Conservation (phyloP, 2,329 filamentous ascomycete genomes). For the Fusarium paranaense region DNA sequence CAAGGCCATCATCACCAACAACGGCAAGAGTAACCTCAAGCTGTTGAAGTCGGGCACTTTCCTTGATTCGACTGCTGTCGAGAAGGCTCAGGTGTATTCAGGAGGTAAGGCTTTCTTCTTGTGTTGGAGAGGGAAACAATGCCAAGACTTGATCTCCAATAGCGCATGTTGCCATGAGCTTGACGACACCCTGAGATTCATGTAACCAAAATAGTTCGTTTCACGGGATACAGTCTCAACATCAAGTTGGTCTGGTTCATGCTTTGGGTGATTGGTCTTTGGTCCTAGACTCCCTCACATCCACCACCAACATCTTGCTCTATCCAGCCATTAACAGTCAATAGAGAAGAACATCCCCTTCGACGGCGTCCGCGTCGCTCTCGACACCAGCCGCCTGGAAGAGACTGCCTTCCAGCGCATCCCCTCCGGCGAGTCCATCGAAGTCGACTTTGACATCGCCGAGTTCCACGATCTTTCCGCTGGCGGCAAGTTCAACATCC, state of each 20-base stretch:
- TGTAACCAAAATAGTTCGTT: neutral
- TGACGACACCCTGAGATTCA: neutral
- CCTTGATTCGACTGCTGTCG: slow-evolving; percentile 62
- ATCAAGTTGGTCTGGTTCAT: neutral
- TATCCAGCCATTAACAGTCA: neutral
- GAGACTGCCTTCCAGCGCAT: slow-evolving; percentile 64
- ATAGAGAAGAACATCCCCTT: slow-evolving; percentile 59
- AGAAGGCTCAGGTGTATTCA: slow-evolving; percentile 64
- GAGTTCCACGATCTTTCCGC: slow-evolving; percentile 64
- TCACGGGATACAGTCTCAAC: neutral
- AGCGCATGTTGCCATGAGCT: neutral
- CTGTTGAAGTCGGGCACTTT: slow-evolving; percentile 66
- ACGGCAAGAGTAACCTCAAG: slow-evolving; percentile 60
- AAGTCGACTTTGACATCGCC: slow-evolving; percentile 66
- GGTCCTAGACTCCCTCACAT: no score
- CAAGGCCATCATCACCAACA: slow-evolving; percentile 66
- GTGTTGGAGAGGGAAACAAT: neutral
- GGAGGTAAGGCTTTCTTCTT: slow-evolving; percentile 48
- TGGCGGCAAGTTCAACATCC: slow-evolving; percentile 67
- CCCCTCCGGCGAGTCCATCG: slow-evolving; percentile 60
- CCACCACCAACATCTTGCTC: neutral
- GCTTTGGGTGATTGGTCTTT: neutral
- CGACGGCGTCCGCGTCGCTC: slow-evolving; percentile 64
- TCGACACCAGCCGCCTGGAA: slow-evolving; percentile 57
- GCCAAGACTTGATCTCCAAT: neutral